Evolutionary conservation across 164 flowering plant species (phyloP).

Genomic region (Magnolia officinalis): DNA sequence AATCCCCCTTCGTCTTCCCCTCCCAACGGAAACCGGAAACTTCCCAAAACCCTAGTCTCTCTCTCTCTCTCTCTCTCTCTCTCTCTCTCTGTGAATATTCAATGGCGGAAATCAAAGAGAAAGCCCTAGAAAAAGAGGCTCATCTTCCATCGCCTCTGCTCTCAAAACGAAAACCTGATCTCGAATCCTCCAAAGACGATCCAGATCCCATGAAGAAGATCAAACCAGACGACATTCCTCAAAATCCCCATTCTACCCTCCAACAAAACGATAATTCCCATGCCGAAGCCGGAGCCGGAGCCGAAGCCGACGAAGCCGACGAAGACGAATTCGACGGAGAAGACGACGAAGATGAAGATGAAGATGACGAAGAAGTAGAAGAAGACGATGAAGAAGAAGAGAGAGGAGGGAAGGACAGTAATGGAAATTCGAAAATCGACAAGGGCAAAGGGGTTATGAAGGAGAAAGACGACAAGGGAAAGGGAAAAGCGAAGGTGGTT

Average conservation of each 20-base stretch:
- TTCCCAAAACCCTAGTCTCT: conserved; percentile 3
- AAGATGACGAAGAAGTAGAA: conserved; percentile 11
- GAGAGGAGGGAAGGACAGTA: conserved; percentile 24
- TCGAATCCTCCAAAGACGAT: conserved; percentile 9
- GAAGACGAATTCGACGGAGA: conserved; percentile 5
- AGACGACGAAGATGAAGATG: conserved; percentile 15
- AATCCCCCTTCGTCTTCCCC: background rate
- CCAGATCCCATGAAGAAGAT: conserved; percentile 29
- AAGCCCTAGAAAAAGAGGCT: background rate
- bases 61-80: background rate
- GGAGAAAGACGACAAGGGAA: conserved; percentile 39
- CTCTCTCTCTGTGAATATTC: background rate
- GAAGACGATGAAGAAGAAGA: conserved; percentile 17
- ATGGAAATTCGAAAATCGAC: conserved; percentile 31
- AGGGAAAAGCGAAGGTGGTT: conserved; percentile 44
- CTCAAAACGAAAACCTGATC: conserved; percentile 44
- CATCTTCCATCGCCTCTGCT: conserved; percentile 23
- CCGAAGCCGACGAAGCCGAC: background rate
- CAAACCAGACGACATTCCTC: conserved; percentile 21
- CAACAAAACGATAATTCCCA: background rate
- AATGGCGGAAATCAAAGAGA: background rate
- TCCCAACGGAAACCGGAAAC: background rate
- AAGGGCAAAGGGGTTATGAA: conserved; percentile 59
- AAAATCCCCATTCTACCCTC: background rate
- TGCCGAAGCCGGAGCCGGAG: background rate